phyloP scores from a whole-genome alignment of 805 yeast genomes.

The Saccharomyces mikatae region DNA sequence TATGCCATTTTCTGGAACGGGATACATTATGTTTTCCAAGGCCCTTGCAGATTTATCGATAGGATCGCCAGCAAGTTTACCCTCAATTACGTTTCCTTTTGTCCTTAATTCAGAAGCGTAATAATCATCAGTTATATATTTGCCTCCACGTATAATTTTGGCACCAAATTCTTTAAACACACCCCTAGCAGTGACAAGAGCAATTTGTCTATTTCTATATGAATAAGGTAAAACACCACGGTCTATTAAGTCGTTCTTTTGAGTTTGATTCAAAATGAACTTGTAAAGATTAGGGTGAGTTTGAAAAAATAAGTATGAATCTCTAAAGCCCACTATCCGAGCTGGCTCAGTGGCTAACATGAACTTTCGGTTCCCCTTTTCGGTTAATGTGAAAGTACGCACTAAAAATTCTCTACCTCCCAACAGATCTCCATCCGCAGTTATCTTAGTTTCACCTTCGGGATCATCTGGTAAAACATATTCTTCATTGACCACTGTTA shows the following conservation, averaged over 20 bases:
- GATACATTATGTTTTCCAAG: constrained; percentile 1
- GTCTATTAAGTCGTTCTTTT: constrained; percentile 74
- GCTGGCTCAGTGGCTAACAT: constrained; percentile 97
- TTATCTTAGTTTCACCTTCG: constrained; percentile 70
- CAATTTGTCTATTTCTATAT: constrained; percentile 83
- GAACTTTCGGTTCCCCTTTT: constrained; percentile 58
- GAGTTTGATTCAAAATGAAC: constrained; percentile 62
- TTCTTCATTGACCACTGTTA: constrained; percentile 65
- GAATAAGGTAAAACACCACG: constrained; percentile 80
- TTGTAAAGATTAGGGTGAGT: constrained; percentile 73
- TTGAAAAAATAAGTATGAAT: constrained; percentile 81
- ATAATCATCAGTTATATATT: constrained; percentile 78
- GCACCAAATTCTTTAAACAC: constrained; percentile 91
- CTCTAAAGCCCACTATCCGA: constrained; percentile 87
- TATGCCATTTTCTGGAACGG: constrained; percentile 4
- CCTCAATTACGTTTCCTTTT: constrained; percentile 58
- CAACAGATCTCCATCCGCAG: constrained; percentile 52
- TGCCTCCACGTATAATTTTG: constrained; percentile 69
- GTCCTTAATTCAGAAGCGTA: constrained; percentile 50
- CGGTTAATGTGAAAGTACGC: constrained; percentile 51
- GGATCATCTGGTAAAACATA: constrained; percentile 67
- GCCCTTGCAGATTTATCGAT: constrained; percentile 10
- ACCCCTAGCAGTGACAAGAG: constrained; percentile 83
- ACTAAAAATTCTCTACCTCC: constrained; percentile 73
- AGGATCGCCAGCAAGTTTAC: constrained; percentile 36